Percentiles rank a stretch among this genome's conserved stretches.
phyloP scores from a whole-genome alignment of 2,329 filamentous ascomycete species.

The Microsporum canis region DNA sequence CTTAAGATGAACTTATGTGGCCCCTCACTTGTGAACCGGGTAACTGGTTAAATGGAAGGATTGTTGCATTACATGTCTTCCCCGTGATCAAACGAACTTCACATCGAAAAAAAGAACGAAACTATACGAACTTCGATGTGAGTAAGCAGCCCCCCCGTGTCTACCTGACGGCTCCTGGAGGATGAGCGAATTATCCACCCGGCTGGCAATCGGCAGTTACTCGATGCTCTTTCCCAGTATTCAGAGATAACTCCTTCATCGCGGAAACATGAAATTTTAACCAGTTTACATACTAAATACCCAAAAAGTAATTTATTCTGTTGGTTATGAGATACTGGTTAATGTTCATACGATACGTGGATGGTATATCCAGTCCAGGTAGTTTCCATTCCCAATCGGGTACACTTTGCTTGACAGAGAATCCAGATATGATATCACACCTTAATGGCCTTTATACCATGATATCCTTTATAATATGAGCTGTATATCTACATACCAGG shows the following conservation, averaged over 20 bases:
- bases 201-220: not conserved
- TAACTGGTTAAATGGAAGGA: not conserved
- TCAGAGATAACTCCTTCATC: not conserved
- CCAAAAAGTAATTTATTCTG: too few relatives aligned
- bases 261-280: not conserved
- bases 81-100: not conserved
- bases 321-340: too few relatives aligned
- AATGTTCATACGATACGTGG: not conserved
- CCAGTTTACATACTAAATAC: too few relatives aligned
- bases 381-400: not conserved
- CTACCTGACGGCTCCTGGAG: not conserved
- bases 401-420: too few relatives aligned
- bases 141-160: not conserved
- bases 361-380: not conserved
- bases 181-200: not conserved
- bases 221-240: too few relatives aligned
- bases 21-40: not conserved
- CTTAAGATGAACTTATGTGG: not conserved
- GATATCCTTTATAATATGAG: not conserved
- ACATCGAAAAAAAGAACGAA: not conserved
- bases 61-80: not conserved
- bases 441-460: not conserved
- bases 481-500: not conserved
- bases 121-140: not conserved
- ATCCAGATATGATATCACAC: not conserved